phyloP scores from a whole-genome alignment of 768 basidiomycete genomes.

The Amanita pallidorosea region DNA sequence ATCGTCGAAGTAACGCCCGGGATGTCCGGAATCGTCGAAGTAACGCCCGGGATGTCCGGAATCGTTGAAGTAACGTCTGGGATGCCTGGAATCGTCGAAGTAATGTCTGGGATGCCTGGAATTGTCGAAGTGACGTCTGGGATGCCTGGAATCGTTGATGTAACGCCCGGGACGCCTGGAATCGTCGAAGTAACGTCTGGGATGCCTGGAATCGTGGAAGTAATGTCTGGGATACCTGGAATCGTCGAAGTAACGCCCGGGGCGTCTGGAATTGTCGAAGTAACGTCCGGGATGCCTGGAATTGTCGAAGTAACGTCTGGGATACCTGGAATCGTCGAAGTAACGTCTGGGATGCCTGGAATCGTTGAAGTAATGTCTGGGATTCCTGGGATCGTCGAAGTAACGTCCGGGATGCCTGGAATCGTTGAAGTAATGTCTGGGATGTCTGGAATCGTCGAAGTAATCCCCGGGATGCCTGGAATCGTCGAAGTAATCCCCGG shows the following conservation, averaged over 20 bases:
- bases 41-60: too few species aligned
- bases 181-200: neutral
- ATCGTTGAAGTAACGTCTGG: neutral
- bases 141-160: neutral
- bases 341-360: neutral
- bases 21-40: neutral
- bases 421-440: neutral
- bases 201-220: neutral
- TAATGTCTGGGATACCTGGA: too few species aligned
- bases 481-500: neutral
- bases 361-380: neutral
- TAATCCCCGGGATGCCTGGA: too few species aligned
- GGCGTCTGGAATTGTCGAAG: neutral
- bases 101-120: neutral
- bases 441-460: too few species aligned
- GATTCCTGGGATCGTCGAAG: neutral
- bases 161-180: neutral
- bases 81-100: neutral
- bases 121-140: neutral
- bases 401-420: neutral
- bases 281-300: too few species aligned
- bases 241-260: too few species aligned
- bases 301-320: too few species aligned
- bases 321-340: neutral
- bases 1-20: too few species aligned